A percentile compares a stretch with the other conserved stretches of the same genome.
phyloP scores from a whole-genome alignment of 805 yeast species.

The Kuraishia cidri region DNA sequence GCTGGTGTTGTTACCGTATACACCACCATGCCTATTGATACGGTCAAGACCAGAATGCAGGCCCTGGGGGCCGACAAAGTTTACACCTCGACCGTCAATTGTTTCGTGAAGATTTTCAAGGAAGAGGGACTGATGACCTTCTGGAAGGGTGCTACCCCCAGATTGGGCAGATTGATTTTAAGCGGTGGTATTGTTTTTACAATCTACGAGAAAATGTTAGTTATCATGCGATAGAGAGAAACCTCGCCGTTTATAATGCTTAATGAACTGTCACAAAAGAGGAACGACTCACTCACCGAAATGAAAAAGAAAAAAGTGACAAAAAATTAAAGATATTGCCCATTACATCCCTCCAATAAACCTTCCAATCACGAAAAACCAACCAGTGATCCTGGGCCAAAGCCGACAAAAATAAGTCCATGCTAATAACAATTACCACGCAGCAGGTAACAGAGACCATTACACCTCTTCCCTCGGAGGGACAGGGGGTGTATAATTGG shows the following conservation, averaged over 20 bases:
- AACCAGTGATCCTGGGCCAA: no score
- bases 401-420: no score
- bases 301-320: no score
- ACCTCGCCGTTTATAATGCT: no score
- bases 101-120: conserved; percentile 70
- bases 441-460: not conserved
- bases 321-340: not conserved
- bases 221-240: conserved; percentile 28
- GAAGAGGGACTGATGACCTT: conserved; percentile 87
- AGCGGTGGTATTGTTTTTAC: conserved; percentile 98
- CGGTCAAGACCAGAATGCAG: conserved; percentile 97
- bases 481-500: conserved; percentile 6
- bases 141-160: conserved; percentile 98
- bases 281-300: no score
- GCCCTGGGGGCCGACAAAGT: conserved; percentile 67
- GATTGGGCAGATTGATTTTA: conserved; percentile 83
- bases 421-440: no score
- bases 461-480: conserved; percentile 3
- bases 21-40: conserved; percentile 91
- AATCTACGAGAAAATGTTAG: conserved; percentile 84
- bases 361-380: no score
- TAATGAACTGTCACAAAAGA: no score
- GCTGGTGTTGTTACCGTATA: conserved; percentile 89
- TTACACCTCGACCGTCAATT: conserved; percentile 71
- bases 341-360: no score